These are phyloP conservation scores for Mycosarcoma mackinlayi DNA, from an alignment of 1,284 basidiomycete genomes.

Conservation along the genomic window DNA sequence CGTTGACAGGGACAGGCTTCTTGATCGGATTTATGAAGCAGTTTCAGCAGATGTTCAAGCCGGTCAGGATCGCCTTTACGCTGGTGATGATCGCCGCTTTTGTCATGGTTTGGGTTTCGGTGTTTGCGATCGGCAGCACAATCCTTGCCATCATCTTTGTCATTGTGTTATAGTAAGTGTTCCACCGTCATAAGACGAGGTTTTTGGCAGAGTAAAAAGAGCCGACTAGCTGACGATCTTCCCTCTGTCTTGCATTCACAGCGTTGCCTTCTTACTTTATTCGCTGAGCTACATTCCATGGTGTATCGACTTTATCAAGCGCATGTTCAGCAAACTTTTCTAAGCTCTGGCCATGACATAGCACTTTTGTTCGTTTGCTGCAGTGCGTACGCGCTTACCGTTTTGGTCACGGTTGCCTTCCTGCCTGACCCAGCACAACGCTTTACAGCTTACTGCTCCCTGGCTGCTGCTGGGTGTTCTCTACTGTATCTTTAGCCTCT, in stretches of 20 bases:
- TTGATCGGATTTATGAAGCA: constrained; percentile 56
- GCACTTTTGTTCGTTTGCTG: too few species aligned
- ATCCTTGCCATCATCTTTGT: constrained; percentile 59
- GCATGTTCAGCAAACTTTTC: constrained; percentile 53
- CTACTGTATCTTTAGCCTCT: constrained; percentile 18
- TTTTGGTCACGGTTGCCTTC: too few species aligned
- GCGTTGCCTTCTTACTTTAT: constrained; percentile 47
- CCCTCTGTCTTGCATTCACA: constrained; percentile 6
- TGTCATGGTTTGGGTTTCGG: constrained; percentile 61
- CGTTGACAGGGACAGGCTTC: constrained; percentile 75
- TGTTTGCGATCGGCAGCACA: constrained; percentile 54
- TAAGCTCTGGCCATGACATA: constrained; percentile 12
- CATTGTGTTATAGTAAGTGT: constrained; percentile 59
- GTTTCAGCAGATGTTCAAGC: constrained; percentile 85
- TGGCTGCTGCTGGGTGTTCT: background rate
- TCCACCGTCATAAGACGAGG: too few species aligned
- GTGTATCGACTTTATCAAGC: constrained; percentile 57
- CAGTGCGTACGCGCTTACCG: too few species aligned
- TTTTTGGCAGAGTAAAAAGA: background rate
- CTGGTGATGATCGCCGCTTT: constrained; percentile 76
- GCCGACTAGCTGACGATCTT: background rate
- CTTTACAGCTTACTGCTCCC: background rate
- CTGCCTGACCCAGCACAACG: background rate
- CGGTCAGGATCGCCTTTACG: constrained; percentile 85
- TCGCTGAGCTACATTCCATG: constrained; percentile 55